Conservation (phyloP, 768 basidiomycete genomes). For the Auricularia heimuer region DNA sequence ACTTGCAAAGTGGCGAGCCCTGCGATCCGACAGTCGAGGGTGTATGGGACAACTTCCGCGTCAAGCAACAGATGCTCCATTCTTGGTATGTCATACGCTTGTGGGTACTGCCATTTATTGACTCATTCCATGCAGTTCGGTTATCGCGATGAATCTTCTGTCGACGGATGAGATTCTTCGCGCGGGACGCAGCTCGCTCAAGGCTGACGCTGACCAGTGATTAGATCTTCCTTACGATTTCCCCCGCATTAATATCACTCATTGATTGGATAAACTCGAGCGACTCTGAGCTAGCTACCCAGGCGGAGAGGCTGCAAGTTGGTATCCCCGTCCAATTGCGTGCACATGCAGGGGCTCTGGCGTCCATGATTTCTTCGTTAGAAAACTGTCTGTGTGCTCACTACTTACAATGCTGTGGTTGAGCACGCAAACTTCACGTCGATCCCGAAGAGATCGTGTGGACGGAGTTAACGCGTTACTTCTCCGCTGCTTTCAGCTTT, state of each 20-base stretch:
- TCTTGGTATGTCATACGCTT: conserved; percentile 57
- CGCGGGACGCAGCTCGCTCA: conserved; percentile 79
- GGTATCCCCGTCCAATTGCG: too few relatives aligned
- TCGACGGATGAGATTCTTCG: conserved; percentile 94
- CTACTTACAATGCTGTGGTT: too few relatives aligned
- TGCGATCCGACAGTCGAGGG: conserved; percentile 94
- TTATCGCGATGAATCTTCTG: conserved; percentile 89
- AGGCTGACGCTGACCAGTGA: conserved; percentile 57
- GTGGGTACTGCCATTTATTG: conserved; percentile 9
- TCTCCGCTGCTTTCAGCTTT: not conserved
- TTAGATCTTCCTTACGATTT: not conserved
- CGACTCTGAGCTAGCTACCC: too few relatives aligned
- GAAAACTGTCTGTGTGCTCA: too few relatives aligned
- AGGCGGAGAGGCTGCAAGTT: too few relatives aligned
- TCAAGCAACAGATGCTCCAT: conserved; percentile 97
- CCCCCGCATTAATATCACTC: too few relatives aligned
- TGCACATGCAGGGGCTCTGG: too few relatives aligned
- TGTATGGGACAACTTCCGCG: conserved; percentile 98
- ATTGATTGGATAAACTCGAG: too few relatives aligned
- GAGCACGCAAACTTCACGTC: too few relatives aligned
- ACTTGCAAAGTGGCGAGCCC: conserved; percentile 88
- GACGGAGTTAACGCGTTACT: too few relatives aligned
- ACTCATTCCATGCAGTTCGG: conserved; percentile 46
- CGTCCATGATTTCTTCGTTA: too few relatives aligned
- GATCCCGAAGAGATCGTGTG: too few relatives aligned